Conservation (phyloP, 1,284 basidiomycete genomes). For the Fomitopsis pinicola region DNA sequence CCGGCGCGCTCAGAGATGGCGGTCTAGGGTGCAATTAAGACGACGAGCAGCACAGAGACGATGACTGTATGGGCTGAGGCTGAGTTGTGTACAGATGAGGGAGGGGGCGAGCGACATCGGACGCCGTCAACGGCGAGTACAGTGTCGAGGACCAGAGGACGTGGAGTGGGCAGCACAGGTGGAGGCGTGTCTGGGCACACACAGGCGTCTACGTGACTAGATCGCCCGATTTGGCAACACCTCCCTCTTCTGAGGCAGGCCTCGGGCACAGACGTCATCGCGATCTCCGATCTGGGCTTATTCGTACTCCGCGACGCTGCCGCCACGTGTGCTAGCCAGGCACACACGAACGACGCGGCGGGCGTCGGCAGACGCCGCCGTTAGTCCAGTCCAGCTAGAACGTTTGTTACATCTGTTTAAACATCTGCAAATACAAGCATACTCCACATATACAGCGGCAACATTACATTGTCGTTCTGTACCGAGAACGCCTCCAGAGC, state of each 20-base stretch:
- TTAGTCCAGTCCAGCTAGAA: neutral
- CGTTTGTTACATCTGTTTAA: conserved; percentile 12
- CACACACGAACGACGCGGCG: neutral
- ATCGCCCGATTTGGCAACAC: neutral
- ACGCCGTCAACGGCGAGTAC: neutral
- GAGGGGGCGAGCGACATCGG: conserved; percentile 4
- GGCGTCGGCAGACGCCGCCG: neutral
- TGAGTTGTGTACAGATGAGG: neutral
- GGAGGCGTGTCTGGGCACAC: conserved; percentile 1
- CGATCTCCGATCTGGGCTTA: conserved; percentile 1
- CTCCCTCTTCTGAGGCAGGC: neutral
- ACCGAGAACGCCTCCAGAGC: conserved; percentile 84
- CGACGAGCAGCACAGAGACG: neutral
- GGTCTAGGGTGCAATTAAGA: neutral
- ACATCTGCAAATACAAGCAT: conserved; percentile 55
- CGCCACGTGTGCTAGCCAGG: neutral
- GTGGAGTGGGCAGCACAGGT: neutral
- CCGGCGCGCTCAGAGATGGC: neutral
- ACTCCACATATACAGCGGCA: conserved; percentile 88
- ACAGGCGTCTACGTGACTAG: neutral
- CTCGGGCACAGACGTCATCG: conserved; percentile 1
- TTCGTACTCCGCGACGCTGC: neutral
- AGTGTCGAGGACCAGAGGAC: neutral
- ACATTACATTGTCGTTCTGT: conserved; percentile 92
- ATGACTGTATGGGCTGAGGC: neutral